Evolutionary conservation across 768 basidiomycete species (phyloP).

Genomic region (Mycena galericulata): DNA sequence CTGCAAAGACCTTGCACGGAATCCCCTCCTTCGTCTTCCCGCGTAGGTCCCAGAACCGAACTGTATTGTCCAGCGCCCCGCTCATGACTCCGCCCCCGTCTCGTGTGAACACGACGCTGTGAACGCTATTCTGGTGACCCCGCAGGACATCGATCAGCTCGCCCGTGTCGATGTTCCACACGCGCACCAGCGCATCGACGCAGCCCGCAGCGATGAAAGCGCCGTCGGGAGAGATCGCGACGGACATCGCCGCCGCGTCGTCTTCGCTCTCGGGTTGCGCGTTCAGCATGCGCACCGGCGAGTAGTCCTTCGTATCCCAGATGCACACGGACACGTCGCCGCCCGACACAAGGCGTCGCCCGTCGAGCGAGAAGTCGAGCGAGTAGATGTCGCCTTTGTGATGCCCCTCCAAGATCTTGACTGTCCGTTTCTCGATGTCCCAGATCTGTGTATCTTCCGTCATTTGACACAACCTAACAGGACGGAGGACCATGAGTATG

Average conservation of each 20-base stretch:
- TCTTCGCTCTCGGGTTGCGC: constrained; percentile 25
- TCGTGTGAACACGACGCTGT: constrained; percentile 79
- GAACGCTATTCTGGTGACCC: constrained; percentile 76
- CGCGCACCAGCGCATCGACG: constrained; percentile 72
- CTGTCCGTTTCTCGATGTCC: constrained; percentile 79
- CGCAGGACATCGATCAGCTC: constrained; percentile 65
- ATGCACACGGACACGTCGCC: constrained; percentile 58
- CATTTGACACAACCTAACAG: no score
- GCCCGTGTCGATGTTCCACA: constrained; percentile 72
- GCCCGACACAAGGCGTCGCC: constrained; percentile 79
- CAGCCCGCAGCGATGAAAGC: constrained; percentile 62
- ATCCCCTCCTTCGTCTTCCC: constrained; percentile 51
- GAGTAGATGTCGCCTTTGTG: constrained; percentile 88
- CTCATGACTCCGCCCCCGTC: constrained; percentile 56
- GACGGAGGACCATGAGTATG: no score
- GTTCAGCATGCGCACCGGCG: constrained; percentile 22
- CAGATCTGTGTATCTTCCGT: no score
- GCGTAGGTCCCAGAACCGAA: constrained; percentile 40
- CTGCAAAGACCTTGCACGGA: constrained; percentile 86
- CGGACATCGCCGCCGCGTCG: constrained; percentile 65
- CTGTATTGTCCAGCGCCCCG: constrained; percentile 62
- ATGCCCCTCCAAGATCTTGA: constrained; percentile 79
- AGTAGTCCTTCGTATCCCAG: constrained; percentile 39
- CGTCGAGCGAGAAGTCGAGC: constrained; percentile 82
- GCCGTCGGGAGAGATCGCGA: constrained; percentile 72